phyloP scores from a whole-genome alignment of 2,329 filamentous ascomycete genomes.

The Pseudogymnoascus sp. region DNA sequence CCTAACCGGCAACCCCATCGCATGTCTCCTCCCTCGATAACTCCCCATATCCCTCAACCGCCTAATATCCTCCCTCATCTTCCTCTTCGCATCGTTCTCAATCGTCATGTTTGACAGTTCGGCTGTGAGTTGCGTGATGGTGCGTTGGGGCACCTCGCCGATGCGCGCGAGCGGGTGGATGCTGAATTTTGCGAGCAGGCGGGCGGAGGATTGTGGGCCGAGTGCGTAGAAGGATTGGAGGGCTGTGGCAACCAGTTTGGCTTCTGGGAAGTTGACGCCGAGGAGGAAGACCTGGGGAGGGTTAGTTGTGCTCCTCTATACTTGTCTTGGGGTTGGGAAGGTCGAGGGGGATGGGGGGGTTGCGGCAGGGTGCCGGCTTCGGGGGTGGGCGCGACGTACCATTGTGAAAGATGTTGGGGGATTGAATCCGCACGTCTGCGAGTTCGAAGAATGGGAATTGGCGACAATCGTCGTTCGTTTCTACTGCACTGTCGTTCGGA shows the following conservation, averaged over 20 bases:
- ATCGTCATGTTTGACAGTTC: slow-evolving; percentile 89
- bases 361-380: background rate
- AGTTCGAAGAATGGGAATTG: background rate
- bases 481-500: background rate
- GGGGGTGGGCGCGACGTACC: slow-evolving; percentile 15
- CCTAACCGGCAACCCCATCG: slow-evolving; percentile 83
- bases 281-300: slow-evolving; percentile 60
- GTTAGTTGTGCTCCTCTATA: background rate
- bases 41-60: slow-evolving; percentile 84
- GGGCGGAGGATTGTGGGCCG: slow-evolving; percentile 58
- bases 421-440: background rate
- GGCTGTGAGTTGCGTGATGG: slow-evolving; percentile 71
- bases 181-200: slow-evolving; percentile 79
- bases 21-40: slow-evolving; percentile 82
- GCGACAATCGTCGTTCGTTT: background rate
- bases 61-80: slow-evolving; percentile 76
- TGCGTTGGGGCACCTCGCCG: slow-evolving; percentile 64
- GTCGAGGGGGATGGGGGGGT: background rate
- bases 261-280: slow-evolving; percentile 77
- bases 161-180: slow-evolving; percentile 80
- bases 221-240: slow-evolving; percentile 84
- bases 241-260: slow-evolving; percentile 66
- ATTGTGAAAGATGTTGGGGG: slow-evolving; percentile 16
- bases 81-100: slow-evolving; percentile 74
- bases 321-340: background rate